These are phyloP conservation scores for Sindora glabra DNA, from an alignment of 306 rosid species.

Conservation along the genomic window DNA sequence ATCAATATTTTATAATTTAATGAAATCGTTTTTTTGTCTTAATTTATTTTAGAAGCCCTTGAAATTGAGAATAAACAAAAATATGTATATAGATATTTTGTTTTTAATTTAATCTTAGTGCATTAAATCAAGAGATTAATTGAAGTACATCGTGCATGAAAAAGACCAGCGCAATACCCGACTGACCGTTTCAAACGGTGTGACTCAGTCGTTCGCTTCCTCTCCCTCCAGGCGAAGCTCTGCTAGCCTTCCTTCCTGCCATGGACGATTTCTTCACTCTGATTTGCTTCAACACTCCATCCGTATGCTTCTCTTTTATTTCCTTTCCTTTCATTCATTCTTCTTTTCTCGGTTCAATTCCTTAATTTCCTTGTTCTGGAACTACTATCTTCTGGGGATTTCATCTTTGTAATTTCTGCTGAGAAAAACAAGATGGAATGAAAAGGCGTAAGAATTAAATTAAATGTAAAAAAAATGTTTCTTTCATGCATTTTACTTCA, in stretches of 20 bases:
- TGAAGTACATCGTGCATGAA: too few species aligned
- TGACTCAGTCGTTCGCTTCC: neutral
- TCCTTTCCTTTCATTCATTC: neutral
- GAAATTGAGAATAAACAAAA: too few species aligned
- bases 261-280: conserved; percentile 42
- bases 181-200: neutral
- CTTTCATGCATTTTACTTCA: too few species aligned
- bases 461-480: too few species aligned
- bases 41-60: too few species aligned
- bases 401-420: too few species aligned
- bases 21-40: too few species aligned
- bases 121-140: too few species aligned
- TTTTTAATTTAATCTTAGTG: too few species aligned
- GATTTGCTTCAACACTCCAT: conserved; percentile 55
- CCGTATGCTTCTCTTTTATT: conserved; percentile 37
- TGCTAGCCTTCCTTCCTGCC: neutral
- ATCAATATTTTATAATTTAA: too few species aligned
- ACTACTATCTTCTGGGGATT: neutral
- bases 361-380: neutral
- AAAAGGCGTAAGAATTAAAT: neutral
- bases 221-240: neutral
- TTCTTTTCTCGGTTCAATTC: neutral
- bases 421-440: neutral
- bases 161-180: neutral
- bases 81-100: too few species aligned